A percentile compares a stretch with the other conserved stretches of the same genome.
These are phyloP conservation scores for Ambrosiella xylebori DNA, from an alignment of 2,329 filamentous ascomycete genomes.

Conservation along the genomic window DNA sequence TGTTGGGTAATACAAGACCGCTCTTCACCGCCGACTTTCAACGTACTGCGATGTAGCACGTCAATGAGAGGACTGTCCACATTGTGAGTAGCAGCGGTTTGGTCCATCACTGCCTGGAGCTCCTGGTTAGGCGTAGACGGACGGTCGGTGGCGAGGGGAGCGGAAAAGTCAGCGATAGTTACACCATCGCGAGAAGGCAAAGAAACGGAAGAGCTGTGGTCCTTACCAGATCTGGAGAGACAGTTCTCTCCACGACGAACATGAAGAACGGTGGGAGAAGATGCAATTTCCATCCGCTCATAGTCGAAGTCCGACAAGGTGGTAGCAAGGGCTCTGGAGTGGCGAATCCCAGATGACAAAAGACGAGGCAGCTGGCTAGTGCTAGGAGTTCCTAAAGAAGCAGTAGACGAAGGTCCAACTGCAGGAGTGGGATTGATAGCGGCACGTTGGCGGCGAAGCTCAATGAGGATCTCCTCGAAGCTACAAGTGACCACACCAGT, in stretches of 20 bases:
- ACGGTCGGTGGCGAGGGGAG: background rate
- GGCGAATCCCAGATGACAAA: background rate
- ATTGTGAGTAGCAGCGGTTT: background rate
- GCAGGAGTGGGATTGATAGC: background rate
- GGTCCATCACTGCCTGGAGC: background rate
- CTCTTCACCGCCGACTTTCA: background rate
- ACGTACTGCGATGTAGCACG: background rate
- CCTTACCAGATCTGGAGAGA: background rate
- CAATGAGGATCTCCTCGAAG: background rate
- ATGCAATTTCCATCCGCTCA: background rate
- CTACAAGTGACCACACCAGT: background rate
- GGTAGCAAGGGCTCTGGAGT: background rate
- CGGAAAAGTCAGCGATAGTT: background rate
- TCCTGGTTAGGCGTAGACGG: background rate
- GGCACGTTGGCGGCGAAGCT: background rate
- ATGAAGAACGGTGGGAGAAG: constrained; percentile 1
- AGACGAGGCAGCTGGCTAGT: no score
- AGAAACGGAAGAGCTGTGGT: background rate
- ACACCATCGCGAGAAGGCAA: constrained; percentile 4
- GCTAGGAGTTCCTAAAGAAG: no score
- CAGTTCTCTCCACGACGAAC: background rate
- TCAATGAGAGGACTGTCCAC: background rate
- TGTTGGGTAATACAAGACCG: background rate
- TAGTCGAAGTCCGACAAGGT: background rate
- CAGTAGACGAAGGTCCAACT: background rate